Evolutionary conservation across 2,329 filamentous ascomycete genomes (phyloP), one percentile per base, ranked within the genome.

Genomic region (Blastomyces gilchristii): DNA sequence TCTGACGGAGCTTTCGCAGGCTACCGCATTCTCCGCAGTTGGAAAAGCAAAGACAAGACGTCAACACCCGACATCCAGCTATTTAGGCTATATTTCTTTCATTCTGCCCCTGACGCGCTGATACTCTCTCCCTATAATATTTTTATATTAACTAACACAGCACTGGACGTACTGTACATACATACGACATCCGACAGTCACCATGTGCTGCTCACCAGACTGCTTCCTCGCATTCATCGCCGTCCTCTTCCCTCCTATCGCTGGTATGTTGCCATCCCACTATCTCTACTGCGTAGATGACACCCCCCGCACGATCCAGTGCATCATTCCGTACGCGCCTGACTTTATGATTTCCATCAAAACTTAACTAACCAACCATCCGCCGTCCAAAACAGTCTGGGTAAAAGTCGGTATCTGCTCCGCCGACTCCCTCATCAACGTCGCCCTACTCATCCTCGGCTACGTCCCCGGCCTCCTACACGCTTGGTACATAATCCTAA

Each of bases 401-500:
- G 90, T 99, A 65, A 99, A 97, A 80, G 82, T 88, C 71, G 94
- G 94, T 67, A 82, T 99, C 78, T 99, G 94, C 82, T 89, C 87
- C 66, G 91, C 87, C 63, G 94, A 97, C 79, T 93, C 89, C 9
- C 72, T 97, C 71, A 96, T 99, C 81, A 99, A 99, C 80, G 87
- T 97, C 75, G 87, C 92, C 57, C 90, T 97, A 71, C 94, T 89
- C 76, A 74, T 85, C 62, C 85, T 93, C 28, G 89, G 87, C 70
- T 91, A 82, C 72, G 77, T 97, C 65, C 93, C 93, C 25, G 93
- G 93, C 65, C 87, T 97, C 59, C 80, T 99, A 2, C 94, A 99
- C 79, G 85, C 92, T 66, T 97, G 94, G 93, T 99, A 97, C 82
- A 96, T 97, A 77, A 97, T 99, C 77, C 85, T 90, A 71, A 88